Base-by-base conservation (phyloP, 306 rosid species). In the Pyrus pyrifolia region DNA sequence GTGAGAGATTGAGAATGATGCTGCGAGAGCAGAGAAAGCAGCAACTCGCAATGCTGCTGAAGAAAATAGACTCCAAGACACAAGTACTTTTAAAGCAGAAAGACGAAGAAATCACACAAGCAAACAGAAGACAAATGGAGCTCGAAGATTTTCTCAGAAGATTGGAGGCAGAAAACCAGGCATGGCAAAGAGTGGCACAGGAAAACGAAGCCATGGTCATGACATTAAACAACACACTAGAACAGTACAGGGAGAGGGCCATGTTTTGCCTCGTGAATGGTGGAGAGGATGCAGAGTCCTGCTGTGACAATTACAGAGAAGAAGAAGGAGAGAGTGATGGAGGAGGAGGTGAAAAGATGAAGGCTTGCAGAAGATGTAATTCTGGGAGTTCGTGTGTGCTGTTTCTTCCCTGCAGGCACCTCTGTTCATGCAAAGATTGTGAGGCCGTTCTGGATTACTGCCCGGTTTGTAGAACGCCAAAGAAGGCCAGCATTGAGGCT, bases 321-420 rank as follows among this genome's bases (percentile, higher is more conserved):
- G 72, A 27, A 3, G 74, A 8, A 30, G 86, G 44, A 4, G 78
- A 79, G 68, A 68, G 40, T 67, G 71, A 71, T 30, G 52, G 19
- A 81, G 42, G 35, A 6, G 61, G 45, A 8, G 59, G 66, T 59
- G 27, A 76, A 61, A 81, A n/a, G 68, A 81, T 31, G 69, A 65
- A 71, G 79, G 40, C 76, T 31, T 93, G 98, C 81, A 88, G 76
- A 79, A 31, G 81, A 53, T 93, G 98, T 69, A 71, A 83, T 71
- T 79, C 25, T 73, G 64, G 85, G 8, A 84, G 35, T 5, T 70
- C 94, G 55, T 65, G 86, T 74, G 64, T 85, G 40, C 25, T 93
- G 88, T 86, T 91, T 30, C 93, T 93, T 76, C 96, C 98, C 70
- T 90, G 97, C 76, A 81, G 97, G 66, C 98, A 91, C 71, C 93